These are phyloP conservation scores for Colletotrichum echinochloae DNA, from an alignment of 2,329 filamentous ascomycete species.

Conservation along the genomic window DNA sequence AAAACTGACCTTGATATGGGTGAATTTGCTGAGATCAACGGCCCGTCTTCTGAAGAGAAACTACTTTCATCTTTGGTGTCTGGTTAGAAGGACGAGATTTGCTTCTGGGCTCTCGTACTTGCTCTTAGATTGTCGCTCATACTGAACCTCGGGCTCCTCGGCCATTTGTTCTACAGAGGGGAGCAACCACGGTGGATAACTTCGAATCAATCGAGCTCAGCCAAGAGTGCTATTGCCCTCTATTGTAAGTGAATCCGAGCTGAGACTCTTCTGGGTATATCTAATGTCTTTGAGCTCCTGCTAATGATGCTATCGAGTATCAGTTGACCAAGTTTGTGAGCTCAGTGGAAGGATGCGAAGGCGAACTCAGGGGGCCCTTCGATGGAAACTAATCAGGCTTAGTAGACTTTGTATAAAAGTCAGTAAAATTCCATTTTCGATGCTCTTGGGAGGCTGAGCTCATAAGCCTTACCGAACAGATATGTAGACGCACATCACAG, in stretches of 20 bases:
- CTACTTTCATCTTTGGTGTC: background rate
- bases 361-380: background rate
- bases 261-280: background rate
- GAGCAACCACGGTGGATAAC: no score
- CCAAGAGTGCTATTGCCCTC: background rate
- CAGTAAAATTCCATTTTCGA: background rate
- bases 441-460: background rate
- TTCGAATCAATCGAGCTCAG: background rate
- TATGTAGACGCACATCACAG: background rate
- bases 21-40: background rate
- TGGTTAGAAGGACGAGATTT: background rate
- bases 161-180: background rate
- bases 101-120: background rate
- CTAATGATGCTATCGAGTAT: conserved; percentile 1
- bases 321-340: conserved; percentile 5
- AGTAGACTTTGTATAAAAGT: conserved; percentile 4
- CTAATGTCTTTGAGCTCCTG: background rate
- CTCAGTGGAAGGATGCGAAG: conserved; percentile 4
- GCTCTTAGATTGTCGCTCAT: background rate
- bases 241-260: background rate
- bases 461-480: background rate
- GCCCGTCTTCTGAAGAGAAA: no score
- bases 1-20: background rate
- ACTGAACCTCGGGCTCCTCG: background rate
- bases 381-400: background rate